A percentile compares a stretch with the other conserved stretches of the same genome.
Evolutionary conservation across 495 filamentous ascomycete species (phyloP).

Genomic region (Penicillium riverlandense): DNA sequence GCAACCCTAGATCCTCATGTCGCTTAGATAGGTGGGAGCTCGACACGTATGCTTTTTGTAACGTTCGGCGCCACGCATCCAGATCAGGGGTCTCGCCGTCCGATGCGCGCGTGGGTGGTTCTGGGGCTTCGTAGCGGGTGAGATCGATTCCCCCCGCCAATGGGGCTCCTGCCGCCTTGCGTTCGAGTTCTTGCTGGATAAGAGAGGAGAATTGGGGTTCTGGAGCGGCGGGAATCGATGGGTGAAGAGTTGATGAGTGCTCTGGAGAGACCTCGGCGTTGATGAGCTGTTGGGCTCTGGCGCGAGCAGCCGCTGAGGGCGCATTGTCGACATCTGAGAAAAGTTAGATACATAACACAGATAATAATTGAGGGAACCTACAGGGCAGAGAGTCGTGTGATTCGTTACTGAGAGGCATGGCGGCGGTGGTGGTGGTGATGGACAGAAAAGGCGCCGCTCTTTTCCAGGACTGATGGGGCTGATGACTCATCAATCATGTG

Average conservation of each 20-base stretch:
- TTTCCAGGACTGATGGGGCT: too few relatives aligned
- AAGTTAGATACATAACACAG: conserved; percentile 9
- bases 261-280: conserved; percentile 51
- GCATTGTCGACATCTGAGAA: conserved; percentile 61
- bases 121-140: conserved; percentile 69
- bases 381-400: conserved; percentile 82
- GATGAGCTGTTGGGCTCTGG: conserved; percentile 57
- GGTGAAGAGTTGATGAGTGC: conserved; percentile 27
- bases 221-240: conserved; percentile 29
- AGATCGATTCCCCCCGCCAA: conserved; percentile 63
- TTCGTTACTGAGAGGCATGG: conserved; percentile 63
- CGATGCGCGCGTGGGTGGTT: conserved; percentile 26
- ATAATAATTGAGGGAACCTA: conserved; percentile 23
- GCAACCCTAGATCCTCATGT: conserved; percentile 60
- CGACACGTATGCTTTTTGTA: conserved; percentile 51
- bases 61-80: conserved; percentile 28
- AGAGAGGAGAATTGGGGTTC: conserved; percentile 50
- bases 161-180: conserved; percentile 46
- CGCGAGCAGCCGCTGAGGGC: conserved; percentile 51
- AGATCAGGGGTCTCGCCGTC: conserved; percentile 25
- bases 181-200: conserved; percentile 55
- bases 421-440: conserved; percentile 1
- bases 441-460: too few relatives aligned
- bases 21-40: conserved; percentile 60
- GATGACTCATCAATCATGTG: too few relatives aligned